Base-by-base conservation (phyloP, 2,329 filamentous ascomycete species). In the Aspergillus spinulosporus region DNA sequence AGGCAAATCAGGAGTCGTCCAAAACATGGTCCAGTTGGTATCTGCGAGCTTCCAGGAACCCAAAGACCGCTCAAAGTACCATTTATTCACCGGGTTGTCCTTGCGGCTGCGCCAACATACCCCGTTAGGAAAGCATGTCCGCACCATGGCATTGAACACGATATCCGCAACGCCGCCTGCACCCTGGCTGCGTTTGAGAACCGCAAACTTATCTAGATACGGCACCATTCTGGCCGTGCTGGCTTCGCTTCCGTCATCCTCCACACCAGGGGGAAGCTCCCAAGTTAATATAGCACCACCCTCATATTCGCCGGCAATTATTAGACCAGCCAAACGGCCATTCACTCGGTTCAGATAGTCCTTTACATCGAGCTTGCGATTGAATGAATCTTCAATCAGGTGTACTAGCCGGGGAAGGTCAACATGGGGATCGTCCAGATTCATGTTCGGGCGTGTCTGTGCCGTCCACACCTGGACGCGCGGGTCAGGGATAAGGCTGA, bases 11-110 rank as follows among this genome's bases (percentile, higher is more conserved):
- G 84, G 83, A 0, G 89, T 94, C 1, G 94, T 99, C 92, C 94
- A 99, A 69, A 99, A 99, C 92, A 97, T 97, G 3, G 92, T 91
- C 94, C 94, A 99, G 64, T 92, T 88, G 45, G 84, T 89, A n/a
- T 84, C 85, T 0, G 83, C 80, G 37, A 99, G 76, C 75, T 95
- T 94, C 82, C 87, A 89, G 2, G 87, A 92, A 0, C 94, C 94
- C 47, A 84, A 78, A 2, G 90, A 90, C 47, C 94, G 82, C 75
- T 99, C 94, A 75, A 97, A 97, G 72, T 99, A 99, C 94, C 94
- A 99, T 71, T 97, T 97, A 70, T 99, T 99, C 3, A 99, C 94
- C 0, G 92, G 93, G 68, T 99, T 97, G 69, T 92, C 85, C 68
- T 88, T 88, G 50, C 94, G 81, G 70, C 90, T 95, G 55, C 92